A percentile compares a stretch with the other conserved stretches of the same genome.
Conservation (phyloP, 2,329 filamentous ascomycete species). For the Sphaerulina vaccinii region DNA sequence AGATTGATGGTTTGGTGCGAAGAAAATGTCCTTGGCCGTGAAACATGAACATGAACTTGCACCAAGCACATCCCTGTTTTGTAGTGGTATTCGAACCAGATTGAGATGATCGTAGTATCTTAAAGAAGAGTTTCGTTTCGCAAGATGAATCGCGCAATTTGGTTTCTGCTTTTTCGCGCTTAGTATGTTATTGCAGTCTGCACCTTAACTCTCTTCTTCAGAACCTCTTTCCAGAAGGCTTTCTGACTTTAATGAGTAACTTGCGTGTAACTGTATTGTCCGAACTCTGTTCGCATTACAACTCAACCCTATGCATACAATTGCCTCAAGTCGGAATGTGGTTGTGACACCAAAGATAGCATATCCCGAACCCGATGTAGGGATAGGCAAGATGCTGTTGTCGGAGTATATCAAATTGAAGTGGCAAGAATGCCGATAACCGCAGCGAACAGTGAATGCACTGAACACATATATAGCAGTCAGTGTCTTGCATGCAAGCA, state of each 20-base stretch:
- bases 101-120: not conserved
- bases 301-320: no score
- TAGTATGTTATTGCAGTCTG: not conserved
- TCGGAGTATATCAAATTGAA: not conserved
- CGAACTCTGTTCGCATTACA: not conserved
- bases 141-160: not conserved
- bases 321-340: not conserved
- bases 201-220: not conserved
- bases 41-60: no score
- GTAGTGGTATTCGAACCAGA: not conserved
- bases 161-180: not conserved
- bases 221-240: not conserved
- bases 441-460: not conserved
- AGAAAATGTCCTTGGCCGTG: not conserved
- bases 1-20: not conserved
- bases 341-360: not conserved
- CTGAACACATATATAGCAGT: not conserved
- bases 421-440: not conserved
- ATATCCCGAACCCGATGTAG: not conserved
- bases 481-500: not conserved
- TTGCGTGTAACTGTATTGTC: no score
- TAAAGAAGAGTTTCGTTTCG: not conserved
- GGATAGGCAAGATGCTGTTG: not conserved
- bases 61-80: conserved; percentile 7
- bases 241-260: not conserved